Evolutionary conservation across 768 basidiomycete genomes (phyloP).

Genomic region (Amanita thiersii): DNA sequence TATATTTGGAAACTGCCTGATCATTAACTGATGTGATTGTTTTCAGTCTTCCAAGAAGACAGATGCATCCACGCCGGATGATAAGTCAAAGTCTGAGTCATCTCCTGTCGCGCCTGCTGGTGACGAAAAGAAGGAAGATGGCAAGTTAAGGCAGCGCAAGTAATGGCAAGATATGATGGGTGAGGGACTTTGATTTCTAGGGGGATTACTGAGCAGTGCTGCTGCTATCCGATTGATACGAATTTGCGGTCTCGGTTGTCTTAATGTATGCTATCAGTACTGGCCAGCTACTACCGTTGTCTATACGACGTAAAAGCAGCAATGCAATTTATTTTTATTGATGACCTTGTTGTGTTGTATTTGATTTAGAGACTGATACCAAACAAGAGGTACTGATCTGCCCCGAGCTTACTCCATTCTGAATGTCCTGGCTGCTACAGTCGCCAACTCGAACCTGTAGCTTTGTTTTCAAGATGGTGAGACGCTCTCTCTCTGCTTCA

Average conservation of each 20-base stretch:
- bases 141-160: constrained; percentile 64
- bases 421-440: background rate
- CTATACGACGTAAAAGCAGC: background rate
- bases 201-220: background rate
- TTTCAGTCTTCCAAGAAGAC: constrained; percentile 69
- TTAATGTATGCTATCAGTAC: constrained; percentile 1
- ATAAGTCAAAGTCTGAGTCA: constrained; percentile 56
- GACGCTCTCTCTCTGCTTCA: constrained; percentile 43
- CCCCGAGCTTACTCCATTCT: too few species aligned
- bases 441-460: background rate
- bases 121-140: constrained; percentile 67
- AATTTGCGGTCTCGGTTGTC: background rate
- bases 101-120: constrained; percentile 68
- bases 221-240: background rate
- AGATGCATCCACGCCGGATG: constrained; percentile 53
- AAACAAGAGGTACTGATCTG: background rate
- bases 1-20: constrained; percentile 8
- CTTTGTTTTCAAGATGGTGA: constrained; percentile 30
- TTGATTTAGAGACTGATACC: background rate
- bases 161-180: constrained; percentile 6
- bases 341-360: background rate
- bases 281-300: constrained; percentile 1
- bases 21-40: constrained; percentile 4
- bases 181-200: background rate
- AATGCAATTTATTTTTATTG: background rate